Base-by-base conservation (phyloP, 108 stramenopile genomes). In the Asterionellopsis glacialis region DNA sequence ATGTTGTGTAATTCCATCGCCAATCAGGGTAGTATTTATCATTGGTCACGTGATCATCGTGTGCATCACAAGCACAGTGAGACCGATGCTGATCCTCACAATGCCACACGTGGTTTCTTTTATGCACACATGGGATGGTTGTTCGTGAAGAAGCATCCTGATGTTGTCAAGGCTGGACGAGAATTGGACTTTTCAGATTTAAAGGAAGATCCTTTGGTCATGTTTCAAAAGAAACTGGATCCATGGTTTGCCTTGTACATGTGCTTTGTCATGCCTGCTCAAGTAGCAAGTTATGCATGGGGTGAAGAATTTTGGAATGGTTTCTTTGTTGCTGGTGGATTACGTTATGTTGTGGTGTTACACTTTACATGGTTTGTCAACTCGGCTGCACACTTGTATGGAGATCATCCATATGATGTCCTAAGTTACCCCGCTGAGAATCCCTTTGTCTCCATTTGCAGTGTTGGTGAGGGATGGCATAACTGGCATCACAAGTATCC, bases 401-500 rank as follows among this genome's bases (percentile, higher is more conserved):
- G 99, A 26, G 98, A 98, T 68, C 98, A 98, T 74, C 97, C 98
- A 0, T 99, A 98, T 65, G 96, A 98, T 72, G 88, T 90, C 33
- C 45, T 87, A 51, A 88, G 85, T 19, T 96, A 96, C 72, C 97
- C 99, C 10, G 85, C 96, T 11, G 97, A 99, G 78, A 97, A 97
- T 70, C 95, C 97, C 9, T 76, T 96, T 61, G 97, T 98, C 19
- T 92, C 94, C 22, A 83, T 94, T 65, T 87, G 84, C 53, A 90
- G 95, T 25, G 76, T 98, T 22, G 99, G 99, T 9, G 99, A 99
- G 80, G 99, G 99, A 69, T 99, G 97, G 97, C 99, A 99, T 84
- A 99, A 99, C 92, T 99, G 97, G 97, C 99, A 99, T 72, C 99
- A 99, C 93, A 97, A 97, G 68, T 98, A 98, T 74, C 99, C 99